These are phyloP conservation scores for Fraxinus excelsior DNA, from an alignment of 257 asterid genomes.

Conservation along the genomic window DNA sequence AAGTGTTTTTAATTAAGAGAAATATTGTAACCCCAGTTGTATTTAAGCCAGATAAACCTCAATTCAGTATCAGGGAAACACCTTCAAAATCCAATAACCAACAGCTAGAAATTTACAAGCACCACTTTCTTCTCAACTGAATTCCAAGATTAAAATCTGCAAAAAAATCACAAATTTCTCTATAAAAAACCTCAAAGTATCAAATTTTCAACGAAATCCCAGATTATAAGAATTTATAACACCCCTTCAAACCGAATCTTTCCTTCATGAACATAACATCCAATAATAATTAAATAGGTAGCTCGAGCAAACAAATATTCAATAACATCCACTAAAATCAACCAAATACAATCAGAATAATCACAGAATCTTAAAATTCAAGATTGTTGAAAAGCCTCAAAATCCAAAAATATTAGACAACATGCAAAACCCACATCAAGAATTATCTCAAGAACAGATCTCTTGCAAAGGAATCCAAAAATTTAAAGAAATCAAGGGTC, in stretches of 20 bases:
- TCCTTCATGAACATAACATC: conserved; percentile 2
- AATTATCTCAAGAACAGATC: conserved; percentile 38
- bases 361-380: neutral
- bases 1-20: neutral
- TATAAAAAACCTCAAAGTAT: neutral
- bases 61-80: neutral
- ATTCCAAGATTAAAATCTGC: neutral
- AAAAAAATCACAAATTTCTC: neutral
- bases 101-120: neutral
- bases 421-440: conserved; percentile 44
- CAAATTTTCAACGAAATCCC: conserved; percentile 8
- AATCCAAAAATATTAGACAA: conserved; percentile 16
- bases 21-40: neutral
- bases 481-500: conserved; percentile 13
- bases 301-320: neutral
- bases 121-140: neutral
- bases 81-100: neutral
- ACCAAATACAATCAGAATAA: conserved; percentile 9
- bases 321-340: neutral
- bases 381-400: conserved; percentile 12
- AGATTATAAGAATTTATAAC: neutral
- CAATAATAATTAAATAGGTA: conserved; percentile 4
- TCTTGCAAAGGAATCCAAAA: conserved; percentile 20
- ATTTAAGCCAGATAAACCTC: neutral
- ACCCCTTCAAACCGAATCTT: conserved; percentile 15